Evolutionary conservation across 2,329 filamentous ascomycete genomes (phyloP).

Genomic region (Aureobasidium sp.): DNA sequence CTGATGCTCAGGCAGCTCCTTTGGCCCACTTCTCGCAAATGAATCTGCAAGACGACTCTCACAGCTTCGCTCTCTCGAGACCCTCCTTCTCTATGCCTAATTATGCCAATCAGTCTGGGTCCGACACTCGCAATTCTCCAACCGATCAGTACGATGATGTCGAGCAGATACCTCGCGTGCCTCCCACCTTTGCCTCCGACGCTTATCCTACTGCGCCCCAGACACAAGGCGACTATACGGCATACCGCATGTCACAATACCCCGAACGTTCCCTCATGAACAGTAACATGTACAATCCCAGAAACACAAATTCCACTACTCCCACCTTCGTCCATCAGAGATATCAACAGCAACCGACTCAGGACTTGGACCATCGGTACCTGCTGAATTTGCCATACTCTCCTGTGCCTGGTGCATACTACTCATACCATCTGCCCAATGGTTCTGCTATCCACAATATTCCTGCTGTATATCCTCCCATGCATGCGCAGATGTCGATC

Average conservation of each 20-base stretch:
- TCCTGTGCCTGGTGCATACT: slow-evolving; percentile 18
- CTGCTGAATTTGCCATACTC: background rate
- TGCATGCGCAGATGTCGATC: slow-evolving; percentile 23
- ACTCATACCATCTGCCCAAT: slow-evolving; percentile 31
- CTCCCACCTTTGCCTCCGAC: background rate
- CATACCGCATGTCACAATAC: slow-evolving; percentile 11
- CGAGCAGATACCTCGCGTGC: slow-evolving; percentile 19
- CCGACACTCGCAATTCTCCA: background rate
- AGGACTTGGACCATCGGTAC: slow-evolving; percentile 2
- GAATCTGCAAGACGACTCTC: slow-evolving; percentile 37
- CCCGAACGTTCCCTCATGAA: background rate
- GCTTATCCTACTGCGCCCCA: background rate
- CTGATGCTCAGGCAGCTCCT: background rate
- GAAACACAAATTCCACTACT: background rate
- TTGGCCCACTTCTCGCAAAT: slow-evolving; percentile 20
- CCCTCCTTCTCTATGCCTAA: background rate
- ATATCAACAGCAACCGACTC: background rate
- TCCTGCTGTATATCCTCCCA: slow-evolving; percentile 27
- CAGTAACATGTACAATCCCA: slow-evolving; percentile 1
- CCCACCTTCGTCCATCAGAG: slow-evolving; percentile 5
- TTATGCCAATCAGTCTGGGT: background rate
- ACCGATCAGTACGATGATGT: slow-evolving; percentile 17
- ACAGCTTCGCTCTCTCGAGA: slow-evolving; percentile 3
- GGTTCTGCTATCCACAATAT: slow-evolving; percentile 30
- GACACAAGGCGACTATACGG: background rate